Evolutionary conservation across 768 basidiomycete genomes (phyloP), one percentile per base, ranked within the genome.

Genomic region (Calvatia gigantea): DNA sequence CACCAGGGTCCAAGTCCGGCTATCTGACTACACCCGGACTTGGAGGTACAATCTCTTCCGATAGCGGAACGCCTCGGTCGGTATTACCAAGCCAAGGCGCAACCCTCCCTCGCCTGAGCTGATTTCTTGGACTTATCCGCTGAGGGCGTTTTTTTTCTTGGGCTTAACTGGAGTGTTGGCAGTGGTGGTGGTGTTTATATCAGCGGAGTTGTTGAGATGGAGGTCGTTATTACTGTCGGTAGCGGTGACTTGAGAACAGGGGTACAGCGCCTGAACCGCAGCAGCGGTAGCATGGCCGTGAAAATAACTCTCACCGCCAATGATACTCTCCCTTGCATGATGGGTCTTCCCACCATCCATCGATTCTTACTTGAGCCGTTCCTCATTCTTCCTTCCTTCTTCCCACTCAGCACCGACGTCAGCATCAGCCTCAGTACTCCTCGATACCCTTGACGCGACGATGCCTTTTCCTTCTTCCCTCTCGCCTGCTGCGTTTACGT

Each of bases 1-100:
- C 2, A n/a, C 2, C 35, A 2, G 12, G 14, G 19, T 42, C 19
- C 17, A 21, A 12, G 25, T 42, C 48, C 7, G 47, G 51, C n/a
- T 25, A 45, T 17, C 59, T 61, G 19, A 62, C 53, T 17, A 70
- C 69, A 58, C 69, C 70, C 8, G 74, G 70, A 56, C 72, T 76
- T 1, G 77, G 73, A 31, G 76, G 71, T 37, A 74, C 70, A 23
- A 72, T 66, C 31, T 85, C 79, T 53, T 77, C 69, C 48, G 78
- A 78, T 5, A 81, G 81, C 1, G 83, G 82, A 3, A 70, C 73
- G 38, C 78, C 80, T 3, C 80, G 74, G 48, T 85, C 85, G 44
- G 91, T 82, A 7, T 71, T 76, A 27, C 85, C 89, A 57, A 92
- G 62, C 89, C 89, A 92, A 6, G 85, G 87, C 8, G 89, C 77